A percentile compares a stretch with the other conserved stretches of the same genome.
Conservation (phyloP, 805 yeast genomes). For the Soucietia sequanensis region DNA sequence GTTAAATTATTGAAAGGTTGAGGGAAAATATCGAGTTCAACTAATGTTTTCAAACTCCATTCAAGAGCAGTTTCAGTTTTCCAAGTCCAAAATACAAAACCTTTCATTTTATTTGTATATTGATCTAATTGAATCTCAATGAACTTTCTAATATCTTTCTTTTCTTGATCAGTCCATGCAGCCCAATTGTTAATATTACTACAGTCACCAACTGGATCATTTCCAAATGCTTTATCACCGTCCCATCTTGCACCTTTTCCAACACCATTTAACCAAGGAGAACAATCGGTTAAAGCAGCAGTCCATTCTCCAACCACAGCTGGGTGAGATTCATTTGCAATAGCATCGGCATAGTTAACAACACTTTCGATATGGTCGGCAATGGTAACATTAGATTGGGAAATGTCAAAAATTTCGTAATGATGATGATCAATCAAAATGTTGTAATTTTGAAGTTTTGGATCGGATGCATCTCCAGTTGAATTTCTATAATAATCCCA, state of each 20-base stretch:
- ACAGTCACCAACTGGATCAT: conserved; percentile 42
- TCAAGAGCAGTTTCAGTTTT: conserved; percentile 66
- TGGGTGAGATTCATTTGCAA: conserved; percentile 33
- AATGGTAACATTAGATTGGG: conserved; percentile 10
- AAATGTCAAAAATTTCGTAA: conserved; percentile 20
- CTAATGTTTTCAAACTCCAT: too few species aligned
- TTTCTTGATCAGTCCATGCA: conserved; percentile 45
- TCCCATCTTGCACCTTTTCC: conserved; percentile 66
- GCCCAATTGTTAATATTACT: conserved; percentile 34
- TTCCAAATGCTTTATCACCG: conserved; percentile 34
- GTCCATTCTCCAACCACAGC: conserved; percentile 70
- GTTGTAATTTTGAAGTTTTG: conserved; percentile 6
- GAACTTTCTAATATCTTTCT: conserved; percentile 47
- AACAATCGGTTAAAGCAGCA: conserved; percentile 74
- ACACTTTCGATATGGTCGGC: conserved; percentile 13
- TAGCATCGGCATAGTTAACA: conserved; percentile 17
- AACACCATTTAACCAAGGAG: conserved; percentile 67
- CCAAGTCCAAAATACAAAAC: conserved; percentile 75
- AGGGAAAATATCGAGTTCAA: not conserved
- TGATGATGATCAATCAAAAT: conserved; percentile 25
- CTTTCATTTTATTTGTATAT: conserved; percentile 44
- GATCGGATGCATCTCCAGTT: conserved; percentile 7
- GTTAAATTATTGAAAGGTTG: not conserved
- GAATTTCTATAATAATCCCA: conserved; percentile 9
- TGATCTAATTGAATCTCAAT: conserved; percentile 62